Conservation (phyloP, 371 early-diverging fungal species). For the Neoconidiobolus thromboides region DNA sequence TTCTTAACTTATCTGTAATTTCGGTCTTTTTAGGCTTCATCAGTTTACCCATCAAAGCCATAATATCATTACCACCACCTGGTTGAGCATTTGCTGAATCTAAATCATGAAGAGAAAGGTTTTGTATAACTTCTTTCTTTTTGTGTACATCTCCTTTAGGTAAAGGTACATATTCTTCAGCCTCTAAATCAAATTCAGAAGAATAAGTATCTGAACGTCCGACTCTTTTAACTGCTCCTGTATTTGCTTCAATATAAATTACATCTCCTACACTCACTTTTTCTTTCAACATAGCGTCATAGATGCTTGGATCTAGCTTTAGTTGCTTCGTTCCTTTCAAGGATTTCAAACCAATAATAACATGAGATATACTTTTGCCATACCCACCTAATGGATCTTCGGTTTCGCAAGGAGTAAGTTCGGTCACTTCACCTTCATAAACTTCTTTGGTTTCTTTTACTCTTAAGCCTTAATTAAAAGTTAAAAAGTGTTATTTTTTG, state of each 20-base stretch:
- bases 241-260: slow-evolving; percentile 95
- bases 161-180: slow-evolving; percentile 90
- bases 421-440: slow-evolving; percentile 98
- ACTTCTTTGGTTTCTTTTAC: slow-evolving; percentile 98
- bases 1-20: slow-evolving; percentile 91
- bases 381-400: slow-evolving; percentile 84
- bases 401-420: slow-evolving; percentile 86
- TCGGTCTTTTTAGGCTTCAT: slow-evolving; percentile 96
- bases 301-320: slow-evolving; percentile 87
- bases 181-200: slow-evolving; percentile 91
- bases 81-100: slow-evolving; percentile 96
- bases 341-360: slow-evolving; percentile 92
- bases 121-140: slow-evolving; percentile 92
- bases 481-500: slow-evolving; percentile 1
- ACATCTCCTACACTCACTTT: slow-evolving; percentile 94
- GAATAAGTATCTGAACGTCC: slow-evolving; percentile 93
- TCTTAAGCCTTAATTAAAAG: slow-evolving; percentile 37
- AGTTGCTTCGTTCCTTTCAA: slow-evolving; percentile 97
- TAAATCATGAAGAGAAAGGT: slow-evolving; percentile 95
- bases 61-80: slow-evolving; percentile 91
- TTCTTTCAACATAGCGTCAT: slow-evolving; percentile 91
- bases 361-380: slow-evolving; percentile 88
- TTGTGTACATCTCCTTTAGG: slow-evolving; percentile 99
- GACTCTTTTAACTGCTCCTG: slow-evolving; percentile 91
- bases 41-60: slow-evolving; percentile 93